Percentiles rank a stretch among this genome's conserved stretches.
These are phyloP conservation scores for Halenospora varia DNA, from an alignment of 495 filamentous ascomycete species.

Conservation along the genomic window DNA sequence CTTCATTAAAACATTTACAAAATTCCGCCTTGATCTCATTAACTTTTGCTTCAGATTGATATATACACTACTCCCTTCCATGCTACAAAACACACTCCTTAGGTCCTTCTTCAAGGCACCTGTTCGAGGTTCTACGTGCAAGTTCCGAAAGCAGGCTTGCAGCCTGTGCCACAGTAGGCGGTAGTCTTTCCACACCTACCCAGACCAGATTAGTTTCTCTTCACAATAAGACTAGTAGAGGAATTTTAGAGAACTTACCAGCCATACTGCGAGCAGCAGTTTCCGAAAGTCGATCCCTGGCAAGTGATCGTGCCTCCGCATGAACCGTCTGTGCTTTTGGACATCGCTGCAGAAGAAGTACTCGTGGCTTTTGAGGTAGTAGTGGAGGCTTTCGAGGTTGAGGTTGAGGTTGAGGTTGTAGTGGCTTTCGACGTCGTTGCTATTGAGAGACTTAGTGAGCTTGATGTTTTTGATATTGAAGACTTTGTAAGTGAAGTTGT, in stretches of 20 bases:
- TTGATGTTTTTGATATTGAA: no score
- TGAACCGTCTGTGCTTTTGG: constrained; percentile 13
- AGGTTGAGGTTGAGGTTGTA: neutral
- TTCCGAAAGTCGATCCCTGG: constrained; percentile 16
- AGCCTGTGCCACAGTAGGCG: constrained; percentile 35
- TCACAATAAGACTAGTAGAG: neutral
- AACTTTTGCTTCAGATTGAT: no score
- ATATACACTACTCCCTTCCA: no score
- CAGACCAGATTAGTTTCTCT: neutral
- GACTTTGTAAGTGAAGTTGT: no score
- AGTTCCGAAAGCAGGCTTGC: constrained; percentile 27
- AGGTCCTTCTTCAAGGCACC: no score
- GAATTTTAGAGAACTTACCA: constrained; percentile 13
- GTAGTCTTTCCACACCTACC: constrained; percentile 24
- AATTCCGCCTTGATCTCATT: no score
- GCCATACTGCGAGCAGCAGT: constrained; percentile 28
- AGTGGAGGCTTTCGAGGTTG: neutral
- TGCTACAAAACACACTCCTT: no score
- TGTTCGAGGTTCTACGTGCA: constrained; percentile 6
- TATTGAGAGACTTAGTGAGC: neutral
- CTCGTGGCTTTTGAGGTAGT: neutral
- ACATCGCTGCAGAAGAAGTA: constrained; percentile 9
- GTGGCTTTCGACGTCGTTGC: neutral
- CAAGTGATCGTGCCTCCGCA: constrained; percentile 15
- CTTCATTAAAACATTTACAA: neutral